Percentiles rank a stretch among this genome's conserved stretches.
Conservation (phyloP, 2,329 filamentous ascomycete species). For the Furcasterigmium furcatum region DNA sequence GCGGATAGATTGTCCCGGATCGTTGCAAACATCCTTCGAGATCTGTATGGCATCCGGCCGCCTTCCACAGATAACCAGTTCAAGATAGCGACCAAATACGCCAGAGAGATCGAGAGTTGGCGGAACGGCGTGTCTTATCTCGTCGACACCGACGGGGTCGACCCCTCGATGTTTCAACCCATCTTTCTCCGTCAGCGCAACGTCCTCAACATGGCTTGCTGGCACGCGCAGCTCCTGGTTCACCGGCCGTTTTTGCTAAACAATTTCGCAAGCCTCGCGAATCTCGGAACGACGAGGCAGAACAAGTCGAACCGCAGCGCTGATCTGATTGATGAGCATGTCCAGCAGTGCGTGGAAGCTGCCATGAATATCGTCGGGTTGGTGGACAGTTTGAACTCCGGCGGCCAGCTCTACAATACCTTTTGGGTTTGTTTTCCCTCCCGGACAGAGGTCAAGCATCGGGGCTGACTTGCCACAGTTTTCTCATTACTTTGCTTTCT, state of each 20-base stretch:
- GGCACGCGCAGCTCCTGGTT: constrained; percentile 35
- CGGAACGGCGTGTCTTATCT: constrained; percentile 26
- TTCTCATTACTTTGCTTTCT: constrained; percentile 39
- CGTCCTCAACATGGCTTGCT: constrained; percentile 36
- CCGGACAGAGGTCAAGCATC: background rate
- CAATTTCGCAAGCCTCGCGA: constrained; percentile 19
- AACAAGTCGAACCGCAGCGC: constrained; percentile 2
- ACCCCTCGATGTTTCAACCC: constrained; percentile 24
- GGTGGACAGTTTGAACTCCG: constrained; percentile 31
- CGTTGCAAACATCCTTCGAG: constrained; percentile 26
- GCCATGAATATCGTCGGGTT: constrained; percentile 32
- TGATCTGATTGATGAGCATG: constrained; percentile 11
- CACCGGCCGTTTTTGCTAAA: constrained; percentile 31
- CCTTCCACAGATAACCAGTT: constrained; percentile 19
- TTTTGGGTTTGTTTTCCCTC: constrained; percentile 30
- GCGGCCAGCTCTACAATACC: constrained; percentile 30
- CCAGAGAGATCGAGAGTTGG: constrained; percentile 27
- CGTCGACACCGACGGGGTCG: constrained; percentile 31
- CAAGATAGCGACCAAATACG: constrained; percentile 20
- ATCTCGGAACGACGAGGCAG: constrained; percentile 6
- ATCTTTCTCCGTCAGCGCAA: constrained; percentile 36
- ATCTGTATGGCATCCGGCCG: constrained; percentile 29
- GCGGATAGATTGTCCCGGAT: constrained; percentile 24
- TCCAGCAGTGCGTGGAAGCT: constrained; percentile 28
- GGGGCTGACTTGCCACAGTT: constrained; percentile 16